These are phyloP conservation scores for Hippophae rhamnoides DNA, from an alignment of 306 rosid genomes.

Conservation along the genomic window DNA sequence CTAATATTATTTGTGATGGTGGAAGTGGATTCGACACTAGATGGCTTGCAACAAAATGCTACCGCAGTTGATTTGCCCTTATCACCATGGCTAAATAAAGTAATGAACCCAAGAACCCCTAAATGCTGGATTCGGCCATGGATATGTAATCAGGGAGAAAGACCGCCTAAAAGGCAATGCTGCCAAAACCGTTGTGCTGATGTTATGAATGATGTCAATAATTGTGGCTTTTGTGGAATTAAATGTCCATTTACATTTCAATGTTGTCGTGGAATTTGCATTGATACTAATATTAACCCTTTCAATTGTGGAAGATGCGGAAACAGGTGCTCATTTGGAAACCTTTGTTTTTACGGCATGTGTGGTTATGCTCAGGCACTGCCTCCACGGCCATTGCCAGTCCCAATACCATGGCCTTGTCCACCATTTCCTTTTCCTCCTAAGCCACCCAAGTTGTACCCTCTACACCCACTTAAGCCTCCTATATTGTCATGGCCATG, in stretches of 20 bases:
- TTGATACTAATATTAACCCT: constrained; percentile 23
- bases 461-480: no score
- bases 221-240: constrained; percentile 48
- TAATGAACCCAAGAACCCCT: background rate
- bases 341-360: constrained; percentile 45
- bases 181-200: constrained; percentile 51
- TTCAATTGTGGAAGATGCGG: constrained; percentile 70
- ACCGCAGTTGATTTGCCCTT: background rate
- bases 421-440: background rate
- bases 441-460: no score
- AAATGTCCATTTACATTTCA: constrained; percentile 39
- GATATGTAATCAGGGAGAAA: constrained; percentile 27
- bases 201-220: constrained; percentile 28
- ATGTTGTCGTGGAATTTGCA: constrained; percentile 54
- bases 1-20: constrained; percentile 6
- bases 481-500: no score
- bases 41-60: constrained; percentile 8
- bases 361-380: constrained; percentile 41
- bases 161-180: constrained; percentile 22
- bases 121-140: constrained; percentile 34
- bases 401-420: background rate
- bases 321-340: constrained; percentile 35
- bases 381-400: background rate
- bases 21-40: constrained; percentile 8
- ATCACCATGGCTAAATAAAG: constrained; percentile 35